Percentiles rank a stretch among this genome's conserved stretches.
These are phyloP conservation scores for Phytophthora palmivora DNA, from an alignment of 352 stramenopile genomes.

Conservation along the genomic window DNA sequence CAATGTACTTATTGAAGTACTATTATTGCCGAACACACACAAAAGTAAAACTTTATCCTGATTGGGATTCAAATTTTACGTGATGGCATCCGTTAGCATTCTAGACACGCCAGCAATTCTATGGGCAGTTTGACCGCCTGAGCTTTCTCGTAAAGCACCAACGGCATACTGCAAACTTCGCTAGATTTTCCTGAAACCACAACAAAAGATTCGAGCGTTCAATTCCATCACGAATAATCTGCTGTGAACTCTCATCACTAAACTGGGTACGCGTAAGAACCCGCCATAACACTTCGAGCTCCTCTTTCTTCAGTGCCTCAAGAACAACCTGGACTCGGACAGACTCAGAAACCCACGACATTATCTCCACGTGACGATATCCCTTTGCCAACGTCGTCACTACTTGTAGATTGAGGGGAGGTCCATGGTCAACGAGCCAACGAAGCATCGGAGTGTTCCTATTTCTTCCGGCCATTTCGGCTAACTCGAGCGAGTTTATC, in stretches of 20 bases:
- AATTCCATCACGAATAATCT: background rate
- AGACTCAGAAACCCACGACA: conserved; percentile 3
- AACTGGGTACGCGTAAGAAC: background rate
- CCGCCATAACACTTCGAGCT: conserved; percentile 1
- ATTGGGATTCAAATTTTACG: no score
- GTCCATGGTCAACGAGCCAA: conserved; percentile 3
- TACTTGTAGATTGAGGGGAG: background rate
- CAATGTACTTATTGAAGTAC: no score
- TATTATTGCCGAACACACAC: no score
- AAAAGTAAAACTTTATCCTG: no score
- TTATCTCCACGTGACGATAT: background rate
- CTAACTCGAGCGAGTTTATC: background rate
- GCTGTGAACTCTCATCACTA: background rate
- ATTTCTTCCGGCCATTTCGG: background rate
- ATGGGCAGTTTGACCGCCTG: no score
- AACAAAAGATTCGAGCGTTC: background rate
- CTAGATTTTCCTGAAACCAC: background rate
- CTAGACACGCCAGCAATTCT: no score
- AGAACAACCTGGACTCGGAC: background rate
- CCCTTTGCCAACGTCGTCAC: background rate
- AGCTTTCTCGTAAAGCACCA: background rate
- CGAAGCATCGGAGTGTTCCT: background rate
- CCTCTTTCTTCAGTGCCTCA: background rate
- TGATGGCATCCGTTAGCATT: no score
- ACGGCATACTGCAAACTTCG: background rate